Evolutionary conservation across 768 basidiomycete species (phyloP), one percentile per base, ranked within the genome.

Genomic region (Sarcomyxa edulis): DNA sequence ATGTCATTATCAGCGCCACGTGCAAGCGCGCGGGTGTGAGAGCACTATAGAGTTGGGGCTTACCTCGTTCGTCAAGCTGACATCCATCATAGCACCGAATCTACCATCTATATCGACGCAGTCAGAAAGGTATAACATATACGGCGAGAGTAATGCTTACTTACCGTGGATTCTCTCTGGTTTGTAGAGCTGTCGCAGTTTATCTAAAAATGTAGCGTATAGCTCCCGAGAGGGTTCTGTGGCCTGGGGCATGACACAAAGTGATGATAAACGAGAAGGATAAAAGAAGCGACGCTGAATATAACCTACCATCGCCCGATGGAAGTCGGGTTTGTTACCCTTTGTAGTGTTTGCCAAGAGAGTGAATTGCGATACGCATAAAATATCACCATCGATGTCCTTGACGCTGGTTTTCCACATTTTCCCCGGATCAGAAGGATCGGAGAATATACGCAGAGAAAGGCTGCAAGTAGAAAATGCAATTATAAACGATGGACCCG

Each of bases 1-100:
- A n/a, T n/a, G n/a, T n/a, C n/a, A n/a, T n/a, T n/a, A n/a, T n/a
- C n/a, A n/a, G n/a, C n/a, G n/a, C n/a, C n/a, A n/a, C n/a, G n/a
- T n/a, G n/a, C n/a, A n/a, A n/a, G n/a, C n/a, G n/a, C n/a, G n/a
- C n/a, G 71, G 68, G 22, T 66, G 68, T 64, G 39, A 40, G 35
- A 31, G 19, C 38, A 24, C 23, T 38, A 33, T n/a, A 28, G 21
- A 34, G 40, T 33, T 16, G 36, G 32, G 27, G 50, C 68, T 27
- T 58, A 88, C 91, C 66, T 97, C 93, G 55, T 97, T 97, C 15
- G 74, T 83, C 40, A 95, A 60, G 45, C 68, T 76, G 37, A 97
- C 89, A 41, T 81, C 75, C 93, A 97, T 97, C 93, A 95, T 95
- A 4, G 92, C 93, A 22, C 92, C 92, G 54, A 97, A 96, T 48